Evolutionary conservation across 1,284 basidiomycete genomes (phyloP), one percentile per base, ranked within the genome.

Genomic region (Marasmius sp.): DNA sequence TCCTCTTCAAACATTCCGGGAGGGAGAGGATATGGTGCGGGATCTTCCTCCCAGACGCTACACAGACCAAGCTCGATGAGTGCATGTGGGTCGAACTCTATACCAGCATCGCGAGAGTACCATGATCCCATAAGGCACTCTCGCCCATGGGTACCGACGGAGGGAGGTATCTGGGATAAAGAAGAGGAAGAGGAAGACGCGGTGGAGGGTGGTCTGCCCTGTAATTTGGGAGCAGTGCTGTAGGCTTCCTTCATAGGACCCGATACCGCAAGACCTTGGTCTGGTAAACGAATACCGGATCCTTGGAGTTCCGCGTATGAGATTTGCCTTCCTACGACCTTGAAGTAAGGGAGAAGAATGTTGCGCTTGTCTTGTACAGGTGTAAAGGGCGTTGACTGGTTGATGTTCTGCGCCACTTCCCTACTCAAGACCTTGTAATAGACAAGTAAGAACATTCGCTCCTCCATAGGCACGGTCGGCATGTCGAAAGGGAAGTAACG

Each of bases 61-160:
- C 62, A 64, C 18, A 64, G 41, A 39, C 53, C 62, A 9, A 64
- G 41, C 36, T 64, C 55, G 36, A 64, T 49, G 22, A 64, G 54
- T 2, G 62, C 62, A 33, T 61, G 45, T 20, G 62, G 62, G 51
- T 64, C 59, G 45, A 61, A 64, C 34, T 64, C 59, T 6, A 64
- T 37, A 2, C 62, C 62, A 6, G 57, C 56, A 2, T 64, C 62
- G 11, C 62, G 56, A 20, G 62, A 61, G 48, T 64, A 55, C 11
- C 50, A 64, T 3, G 59, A 50, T 6, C 56, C 62, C n/a, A 64
- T 49, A 4, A 61, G n/a, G 33, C 51, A 56, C 8, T 55, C 56
- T 43, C 57, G 56, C 6, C 43, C n/a, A 16, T 18, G 38, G n/a
- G 7, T n/a, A 20, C 20, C n/a, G 7, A 48, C 16, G 18, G 8